A percentile compares a stretch with the other conserved stretches of the same genome.
phyloP scores from a whole-genome alignment of 2,329 filamentous ascomycete genomes.

The Aphanoascus verrucosus region DNA sequence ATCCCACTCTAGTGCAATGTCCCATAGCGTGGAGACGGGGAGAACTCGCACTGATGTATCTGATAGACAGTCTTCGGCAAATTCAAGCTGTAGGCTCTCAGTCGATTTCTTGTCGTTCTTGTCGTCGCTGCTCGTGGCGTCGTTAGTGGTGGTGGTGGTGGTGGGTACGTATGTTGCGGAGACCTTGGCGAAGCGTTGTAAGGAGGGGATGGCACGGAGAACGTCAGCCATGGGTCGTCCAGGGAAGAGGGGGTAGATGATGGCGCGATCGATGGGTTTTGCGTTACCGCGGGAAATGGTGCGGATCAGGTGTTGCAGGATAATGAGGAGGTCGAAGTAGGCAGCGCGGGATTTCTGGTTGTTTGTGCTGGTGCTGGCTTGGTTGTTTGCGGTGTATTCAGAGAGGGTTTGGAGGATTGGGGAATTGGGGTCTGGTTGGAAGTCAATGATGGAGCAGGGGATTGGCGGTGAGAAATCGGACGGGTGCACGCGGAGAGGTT shows the following conservation, averaged over 20 bases:
- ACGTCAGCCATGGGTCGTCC: constrained; percentile 23
- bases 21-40: constrained; percentile 25
- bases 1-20: constrained; percentile 30
- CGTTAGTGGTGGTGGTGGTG: not conserved
- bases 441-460: constrained; percentile 27
- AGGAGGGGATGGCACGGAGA: constrained; percentile 25
- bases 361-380: not conserved
- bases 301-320: constrained; percentile 21
- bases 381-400: not conserved
- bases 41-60: constrained; percentile 24
- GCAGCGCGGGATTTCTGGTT: not conserved
- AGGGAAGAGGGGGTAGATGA: constrained; percentile 25
- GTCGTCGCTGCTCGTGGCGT: no score
- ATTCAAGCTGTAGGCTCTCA: constrained; percentile 10
- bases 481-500: constrained; percentile 51
- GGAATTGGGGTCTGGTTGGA: constrained; percentile 25
- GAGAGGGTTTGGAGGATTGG: constrained; percentile 18
- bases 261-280: constrained; percentile 20
- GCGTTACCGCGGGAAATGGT: constrained; percentile 14
- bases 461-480: constrained; percentile 57
- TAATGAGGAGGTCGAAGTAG: constrained; percentile 14
- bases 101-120: not conserved
- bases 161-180: not conserved
- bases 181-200: constrained; percentile 22
- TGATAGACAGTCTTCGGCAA: constrained; percentile 17